phyloP scores from a whole-genome alignment of 2,329 filamentous ascomycete genomes.

The Chaetomium olivaceum region DNA sequence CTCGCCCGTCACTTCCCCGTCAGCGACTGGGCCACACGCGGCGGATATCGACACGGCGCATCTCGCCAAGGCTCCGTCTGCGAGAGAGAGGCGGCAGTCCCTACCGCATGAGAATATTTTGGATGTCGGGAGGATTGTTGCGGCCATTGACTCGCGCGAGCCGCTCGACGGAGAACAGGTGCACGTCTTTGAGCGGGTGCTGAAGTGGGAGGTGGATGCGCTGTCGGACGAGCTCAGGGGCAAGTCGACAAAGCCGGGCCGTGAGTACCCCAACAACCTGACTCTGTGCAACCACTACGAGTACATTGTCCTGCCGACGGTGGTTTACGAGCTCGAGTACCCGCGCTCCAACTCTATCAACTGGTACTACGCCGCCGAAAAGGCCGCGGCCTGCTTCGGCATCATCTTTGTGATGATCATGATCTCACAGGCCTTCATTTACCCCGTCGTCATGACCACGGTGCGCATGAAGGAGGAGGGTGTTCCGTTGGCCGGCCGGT shows the following conservation, averaged over 20 bases:
- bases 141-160: slow-evolving; percentile 60
- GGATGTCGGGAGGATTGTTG: slow-evolving; percentile 62
- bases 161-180: slow-evolving; percentile 64
- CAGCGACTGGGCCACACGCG: slow-evolving; percentile 44
- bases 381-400: slow-evolving; percentile 68
- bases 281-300: slow-evolving; percentile 66
- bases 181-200: slow-evolving; percentile 62
- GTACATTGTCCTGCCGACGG: slow-evolving; percentile 72
- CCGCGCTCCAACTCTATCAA: slow-evolving; percentile 67
- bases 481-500: slow-evolving; percentile 60
- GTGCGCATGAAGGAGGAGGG: slow-evolving; percentile 67
- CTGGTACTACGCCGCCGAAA: slow-evolving; percentile 75
- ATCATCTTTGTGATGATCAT: slow-evolving; percentile 78
- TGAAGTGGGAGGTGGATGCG: slow-evolving; percentile 66
- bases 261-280: slow-evolving; percentile 68
- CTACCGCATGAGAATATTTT: slow-evolving; percentile 35
- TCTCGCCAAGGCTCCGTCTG: slow-evolving; percentile 45
- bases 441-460: slow-evolving; percentile 69
- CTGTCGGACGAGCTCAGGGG: slow-evolving; percentile 66
- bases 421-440: slow-evolving; percentile 74
- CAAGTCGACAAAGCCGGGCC: slow-evolving; percentile 53
- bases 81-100: slow-evolving; percentile 47
- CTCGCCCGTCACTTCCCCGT: slow-evolving; percentile 48
- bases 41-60: slow-evolving; percentile 50
- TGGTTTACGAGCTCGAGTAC: slow-evolving; percentile 79